Evolutionary conservation across 768 basidiomycete genomes (phyloP).

Genomic region (Dioszegia crocea): DNA sequence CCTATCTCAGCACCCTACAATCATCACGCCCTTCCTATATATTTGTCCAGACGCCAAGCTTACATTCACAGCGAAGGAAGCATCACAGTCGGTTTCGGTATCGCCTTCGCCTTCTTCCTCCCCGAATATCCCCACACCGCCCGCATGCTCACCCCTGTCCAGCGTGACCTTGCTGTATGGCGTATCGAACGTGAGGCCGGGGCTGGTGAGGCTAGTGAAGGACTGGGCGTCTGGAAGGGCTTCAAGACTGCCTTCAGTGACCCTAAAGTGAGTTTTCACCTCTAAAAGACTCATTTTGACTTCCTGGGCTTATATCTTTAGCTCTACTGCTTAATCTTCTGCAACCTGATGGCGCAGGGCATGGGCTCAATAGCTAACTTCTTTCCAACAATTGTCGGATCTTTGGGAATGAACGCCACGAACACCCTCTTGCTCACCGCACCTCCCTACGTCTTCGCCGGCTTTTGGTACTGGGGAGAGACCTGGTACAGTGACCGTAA

Average conservation of each 20-base stretch:
- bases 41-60: not conserved
- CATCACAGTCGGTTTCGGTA: conserved; percentile 14
- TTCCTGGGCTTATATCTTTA: not conserved
- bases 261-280: not conserved
- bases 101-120: conserved; percentile 12
- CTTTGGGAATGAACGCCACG: not conserved
- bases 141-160: conserved; percentile 17
- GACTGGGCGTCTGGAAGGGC: not conserved
- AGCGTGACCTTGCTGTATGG: conserved; percentile 16
- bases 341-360: conserved; percentile 9
- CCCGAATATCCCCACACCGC: conserved; percentile 27
- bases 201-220: conserved; percentile 2
- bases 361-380: conserved; percentile 18
- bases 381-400: conserved; percentile 17
- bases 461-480: not conserved
- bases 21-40: no score
- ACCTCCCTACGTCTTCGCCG: conserved; percentile 27
- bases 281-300: not conserved
- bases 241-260: conserved; percentile 21
- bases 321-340: conserved; percentile 14
- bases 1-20: no score
- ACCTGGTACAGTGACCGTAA: conserved; percentile 7
- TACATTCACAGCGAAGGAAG: conserved; percentile 10
- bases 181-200: conserved; percentile 12
- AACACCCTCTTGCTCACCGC: conserved; percentile 22